Base-by-base conservation (phyloP, 257 asterid genomes). In the Scutellaria baicalensis region DNA sequence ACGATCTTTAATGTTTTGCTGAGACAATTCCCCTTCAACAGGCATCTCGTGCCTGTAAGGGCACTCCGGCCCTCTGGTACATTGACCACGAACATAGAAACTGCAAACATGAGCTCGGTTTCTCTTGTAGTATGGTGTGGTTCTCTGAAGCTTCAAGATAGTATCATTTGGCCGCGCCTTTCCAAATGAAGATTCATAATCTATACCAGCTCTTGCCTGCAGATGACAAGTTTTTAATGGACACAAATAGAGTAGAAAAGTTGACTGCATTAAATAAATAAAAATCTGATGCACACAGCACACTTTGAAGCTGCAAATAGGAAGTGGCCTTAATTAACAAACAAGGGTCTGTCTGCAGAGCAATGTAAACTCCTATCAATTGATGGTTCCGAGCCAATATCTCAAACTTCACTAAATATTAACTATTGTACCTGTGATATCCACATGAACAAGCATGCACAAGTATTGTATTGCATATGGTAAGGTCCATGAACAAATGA, bases 31-130 rank as follows among this genome's bases (percentile, higher is more conserved):
- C 62, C 99, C 99, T n/a, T 93, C 90, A 48, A 75, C 96, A 4
- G 99, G 99, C 99, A 91, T 94, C 80, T 94, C 98, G n/a, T 91
- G 99, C 79, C 98, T 82, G 74, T 88, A 94, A 16, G 98, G 99
- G 76, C 99, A 94, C 82, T 94, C 99, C 6, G 87, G 86, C 61
- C 99, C 99, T 85, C 99, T 89, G 55, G 97, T 91, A 77, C 99
- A 94, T 60, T 91, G 95, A 73, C 99, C 99, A 35, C 97, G 98
- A 66, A 89, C 86, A 70, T 42, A 94, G 81, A 94, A 94, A 84
- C 98, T 94, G 85, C 99, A 94, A 75, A 92, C 96, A 77, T 91
- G 99, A 7, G 98, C 99, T 66, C 95, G 77, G 72, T 94, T 94
- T 76, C 99, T 84, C 89, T 89, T 86, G 84, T 94, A 94, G 78